These are phyloP conservation scores for Xylaria bambusicola DNA, from an alignment of 495 filamentous ascomycete species.

Conservation along the genomic window DNA sequence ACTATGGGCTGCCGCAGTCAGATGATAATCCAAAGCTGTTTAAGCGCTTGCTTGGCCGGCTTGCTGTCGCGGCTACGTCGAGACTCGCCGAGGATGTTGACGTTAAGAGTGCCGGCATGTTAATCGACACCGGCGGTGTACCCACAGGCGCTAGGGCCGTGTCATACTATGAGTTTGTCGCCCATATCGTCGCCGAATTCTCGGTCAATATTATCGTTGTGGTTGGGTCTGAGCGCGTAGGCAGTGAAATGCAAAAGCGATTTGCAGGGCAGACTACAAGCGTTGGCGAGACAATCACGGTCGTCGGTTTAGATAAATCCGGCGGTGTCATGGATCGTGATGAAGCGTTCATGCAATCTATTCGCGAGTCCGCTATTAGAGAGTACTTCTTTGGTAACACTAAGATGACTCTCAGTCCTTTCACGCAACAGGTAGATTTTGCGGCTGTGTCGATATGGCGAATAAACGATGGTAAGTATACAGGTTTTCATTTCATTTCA, in stretches of 20 bases:
- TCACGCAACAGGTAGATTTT: constrained; percentile 78
- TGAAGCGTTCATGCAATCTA: constrained; percentile 67
- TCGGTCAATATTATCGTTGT: constrained; percentile 80
- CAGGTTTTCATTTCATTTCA: neutral
- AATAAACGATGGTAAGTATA: constrained; percentile 51
- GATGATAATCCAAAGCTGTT: constrained; percentile 74
- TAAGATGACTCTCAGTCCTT: constrained; percentile 77
- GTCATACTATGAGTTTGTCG: constrained; percentile 66
- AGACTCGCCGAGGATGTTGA: constrained; percentile 77
- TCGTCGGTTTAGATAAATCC: constrained; percentile 81
- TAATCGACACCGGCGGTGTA: constrained; percentile 83
- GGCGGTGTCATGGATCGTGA: constrained; percentile 87
- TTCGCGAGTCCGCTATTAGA: constrained; percentile 72
- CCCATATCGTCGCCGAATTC: constrained; percentile 86
- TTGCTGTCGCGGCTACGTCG: constrained; percentile 77
- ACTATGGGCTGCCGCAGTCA: constrained; percentile 73
- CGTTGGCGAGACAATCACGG: constrained; percentile 62
- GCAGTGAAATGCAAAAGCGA: constrained; percentile 72
- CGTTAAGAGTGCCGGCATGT: constrained; percentile 69
- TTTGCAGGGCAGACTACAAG: constrained; percentile 67
- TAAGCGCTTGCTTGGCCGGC: constrained; percentile 69
- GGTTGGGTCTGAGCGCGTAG: constrained; percentile 79
- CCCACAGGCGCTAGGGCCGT: constrained; percentile 48
- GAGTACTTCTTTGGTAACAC: constrained; percentile 92
- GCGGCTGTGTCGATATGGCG: constrained; percentile 70